A percentile compares a stretch with the other conserved stretches of the same genome.
These are phyloP conservation scores for Pythium aristosporum DNA, from an alignment of 352 stramenopile species.

Conservation along the genomic window DNA sequence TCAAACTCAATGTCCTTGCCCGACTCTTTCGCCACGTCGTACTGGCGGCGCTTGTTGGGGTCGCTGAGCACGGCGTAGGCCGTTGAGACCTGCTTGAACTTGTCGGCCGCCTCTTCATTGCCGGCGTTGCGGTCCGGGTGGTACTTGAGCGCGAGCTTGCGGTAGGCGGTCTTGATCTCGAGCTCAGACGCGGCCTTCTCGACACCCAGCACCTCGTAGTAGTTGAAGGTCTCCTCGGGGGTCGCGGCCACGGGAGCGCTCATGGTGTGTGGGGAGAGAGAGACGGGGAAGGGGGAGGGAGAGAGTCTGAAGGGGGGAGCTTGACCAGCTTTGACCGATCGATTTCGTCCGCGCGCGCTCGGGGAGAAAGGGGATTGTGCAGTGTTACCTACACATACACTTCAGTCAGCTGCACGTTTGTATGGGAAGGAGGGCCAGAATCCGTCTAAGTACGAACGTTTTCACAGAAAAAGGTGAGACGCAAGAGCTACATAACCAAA, in stretches of 20 bases:
- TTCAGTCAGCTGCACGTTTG: slow-evolving; percentile 17
- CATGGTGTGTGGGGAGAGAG: slow-evolving; percentile 29
- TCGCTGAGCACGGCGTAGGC: slow-evolving; percentile 87
- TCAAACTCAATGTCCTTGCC: slow-evolving; percentile 82
- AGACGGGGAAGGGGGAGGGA: background rate
- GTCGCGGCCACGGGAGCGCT: slow-evolving; percentile 38
- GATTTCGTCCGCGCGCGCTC: no score
- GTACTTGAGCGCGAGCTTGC: slow-evolving; percentile 88
- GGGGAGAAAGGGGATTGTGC: no score
- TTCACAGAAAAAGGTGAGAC: slow-evolving; percentile 17
- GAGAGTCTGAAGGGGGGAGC: background rate
- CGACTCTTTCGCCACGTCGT: slow-evolving; percentile 70
- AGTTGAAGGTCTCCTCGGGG: slow-evolving; percentile 65
- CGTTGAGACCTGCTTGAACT: slow-evolving; percentile 85
- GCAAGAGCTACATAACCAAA: background rate
- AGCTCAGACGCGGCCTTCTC: slow-evolving; percentile 84
- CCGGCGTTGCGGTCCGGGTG: slow-evolving; percentile 88
- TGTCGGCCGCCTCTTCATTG: slow-evolving; percentile 69
- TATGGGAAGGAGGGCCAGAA: background rate
- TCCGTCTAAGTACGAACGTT: slow-evolving; percentile 20
- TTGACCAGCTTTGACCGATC: no score
- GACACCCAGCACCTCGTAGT: slow-evolving; percentile 89
- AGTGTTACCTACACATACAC: slow-evolving; percentile 18
- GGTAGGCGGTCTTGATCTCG: slow-evolving; percentile 90
- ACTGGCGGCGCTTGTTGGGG: slow-evolving; percentile 86